These are phyloP conservation scores for Ochromonadaceae sp. DNA, from an alignment of 352 stramenopile genomes.

Conservation along the genomic window DNA sequence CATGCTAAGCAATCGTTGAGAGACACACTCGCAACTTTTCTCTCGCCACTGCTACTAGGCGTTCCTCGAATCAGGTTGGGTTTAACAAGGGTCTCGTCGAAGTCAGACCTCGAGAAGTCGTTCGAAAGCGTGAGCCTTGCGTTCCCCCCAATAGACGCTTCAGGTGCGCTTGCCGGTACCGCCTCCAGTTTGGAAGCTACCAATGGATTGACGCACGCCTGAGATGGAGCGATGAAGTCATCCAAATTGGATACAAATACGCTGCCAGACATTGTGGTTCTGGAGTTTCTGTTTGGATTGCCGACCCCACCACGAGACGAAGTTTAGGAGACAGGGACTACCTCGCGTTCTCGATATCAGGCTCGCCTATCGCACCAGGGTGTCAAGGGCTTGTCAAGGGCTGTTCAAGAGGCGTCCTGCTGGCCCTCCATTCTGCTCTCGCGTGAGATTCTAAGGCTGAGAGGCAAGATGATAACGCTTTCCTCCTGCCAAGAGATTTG, in stretches of 20 bases:
- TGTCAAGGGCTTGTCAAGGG: no score
- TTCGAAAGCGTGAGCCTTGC: slow-evolving; percentile 55
- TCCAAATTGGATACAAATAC: slow-evolving; percentile 78
- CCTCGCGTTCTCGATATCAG: no score
- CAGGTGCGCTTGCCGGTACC: slow-evolving; percentile 8
- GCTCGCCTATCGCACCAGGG: no score
- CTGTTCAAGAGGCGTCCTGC: no score
- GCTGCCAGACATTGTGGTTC: slow-evolving; percentile 21
- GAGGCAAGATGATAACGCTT: no score
- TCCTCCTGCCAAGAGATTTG: no score
- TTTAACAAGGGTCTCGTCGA: slow-evolving; percentile 23
- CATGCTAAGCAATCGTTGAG: slow-evolving; percentile 84
- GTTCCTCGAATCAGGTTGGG: slow-evolving; percentile 33
- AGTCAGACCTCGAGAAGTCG: slow-evolving; percentile 35
- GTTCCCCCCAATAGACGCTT: no score
- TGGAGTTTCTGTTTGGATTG: no score
- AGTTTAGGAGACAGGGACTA: no score
- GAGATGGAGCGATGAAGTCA: slow-evolving; percentile 79
- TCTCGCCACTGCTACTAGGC: slow-evolving; percentile 5
- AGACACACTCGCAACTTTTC: slow-evolving; percentile 67
- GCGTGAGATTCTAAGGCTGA: no score
- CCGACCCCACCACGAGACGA: no score
- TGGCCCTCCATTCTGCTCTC: no score
- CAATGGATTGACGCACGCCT: slow-evolving; percentile 79
- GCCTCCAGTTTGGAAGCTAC: slow-evolving; percentile 40